Percentiles rank a stretch among this genome's conserved stretches.
Conservation (phyloP, 305 asterid genomes). For the Fraxinus nigra region DNA sequence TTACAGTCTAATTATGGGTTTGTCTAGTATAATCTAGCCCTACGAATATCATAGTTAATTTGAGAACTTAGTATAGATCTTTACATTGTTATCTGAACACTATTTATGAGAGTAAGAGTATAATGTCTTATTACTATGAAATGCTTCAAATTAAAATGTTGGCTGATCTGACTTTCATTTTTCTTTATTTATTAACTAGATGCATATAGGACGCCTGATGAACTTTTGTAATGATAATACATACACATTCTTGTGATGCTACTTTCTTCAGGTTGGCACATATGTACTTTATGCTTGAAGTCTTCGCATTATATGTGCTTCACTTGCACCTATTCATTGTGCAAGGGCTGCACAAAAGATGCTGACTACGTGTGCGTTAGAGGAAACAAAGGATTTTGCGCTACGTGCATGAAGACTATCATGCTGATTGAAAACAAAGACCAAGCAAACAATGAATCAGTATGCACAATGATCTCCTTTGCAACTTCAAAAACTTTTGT, state of each 20-base stretch:
- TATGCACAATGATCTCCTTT: slow-evolving; percentile 35
- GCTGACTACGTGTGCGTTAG: slow-evolving; percentile 67
- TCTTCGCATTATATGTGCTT: slow-evolving; percentile 78
- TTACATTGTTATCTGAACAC: background rate
- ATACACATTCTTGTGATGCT: slow-evolving; percentile 27
- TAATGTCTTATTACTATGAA: background rate
- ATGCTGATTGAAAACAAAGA: slow-evolving; percentile 86
- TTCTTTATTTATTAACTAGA: background rate
- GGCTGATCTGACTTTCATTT: background rate
- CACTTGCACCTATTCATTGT: slow-evolving; percentile 90
- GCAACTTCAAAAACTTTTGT: slow-evolving; percentile 10
- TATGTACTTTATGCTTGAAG: slow-evolving; percentile 84
- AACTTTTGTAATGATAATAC: slow-evolving; percentile 10
- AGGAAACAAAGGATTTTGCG: slow-evolving; percentile 88
- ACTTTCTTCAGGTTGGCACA: slow-evolving; percentile 92
- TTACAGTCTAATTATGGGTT: background rate
- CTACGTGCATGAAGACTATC: slow-evolving; percentile 82
- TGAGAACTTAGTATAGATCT: background rate
- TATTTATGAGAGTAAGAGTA: background rate
- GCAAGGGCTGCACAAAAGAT: slow-evolving; percentile 75
- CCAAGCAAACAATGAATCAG: slow-evolving; percentile 59
- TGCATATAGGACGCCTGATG: slow-evolving; percentile 6
- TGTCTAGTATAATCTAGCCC: background rate
- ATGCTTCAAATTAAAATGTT: background rate
- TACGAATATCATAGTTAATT: background rate